Percentiles rank a stretch among this genome's conserved stretches.
Conservation (phyloP, 148 eudicot species). For the Cornus kousa region DNA sequence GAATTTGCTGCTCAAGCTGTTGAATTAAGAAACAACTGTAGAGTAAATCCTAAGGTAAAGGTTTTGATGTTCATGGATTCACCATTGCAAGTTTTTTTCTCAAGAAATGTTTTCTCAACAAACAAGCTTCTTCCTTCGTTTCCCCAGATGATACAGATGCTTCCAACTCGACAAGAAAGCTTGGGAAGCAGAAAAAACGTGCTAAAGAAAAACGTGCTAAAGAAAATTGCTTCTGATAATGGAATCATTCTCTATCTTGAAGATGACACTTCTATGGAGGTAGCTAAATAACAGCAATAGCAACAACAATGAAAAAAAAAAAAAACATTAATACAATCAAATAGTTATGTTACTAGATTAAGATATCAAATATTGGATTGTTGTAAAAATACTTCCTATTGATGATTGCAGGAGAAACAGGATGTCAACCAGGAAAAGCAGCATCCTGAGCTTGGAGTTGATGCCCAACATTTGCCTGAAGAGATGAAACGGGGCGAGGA, state of each 20-base stretch:
- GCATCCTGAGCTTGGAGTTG: conserved; percentile 3
- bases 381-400: background rate
- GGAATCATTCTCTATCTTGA: conserved; percentile 29
- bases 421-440: conserved; percentile 8
- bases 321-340: no score
- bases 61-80: background rate
- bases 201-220: conserved; percentile 29
- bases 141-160: conserved; percentile 36
- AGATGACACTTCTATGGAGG: conserved; percentile 15
- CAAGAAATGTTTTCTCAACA: background rate
- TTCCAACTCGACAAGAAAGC: conserved; percentile 40
- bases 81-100: background rate
- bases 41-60: conserved; percentile 46
- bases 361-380: background rate
- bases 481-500: background rate
- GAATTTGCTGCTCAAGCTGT: conserved; percentile 35
- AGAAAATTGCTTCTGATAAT: conserved; percentile 40
- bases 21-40: conserved; percentile 39
- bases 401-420: conserved; percentile 19
- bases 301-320: background rate
- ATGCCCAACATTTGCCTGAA: background rate
- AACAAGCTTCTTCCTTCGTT: background rate
- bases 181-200: conserved; percentile 31
- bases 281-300: background rate
- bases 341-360: background rate